Base-by-base conservation (phyloP, 164 flowering plant genomes). In the Pachysandra terminalis region DNA sequence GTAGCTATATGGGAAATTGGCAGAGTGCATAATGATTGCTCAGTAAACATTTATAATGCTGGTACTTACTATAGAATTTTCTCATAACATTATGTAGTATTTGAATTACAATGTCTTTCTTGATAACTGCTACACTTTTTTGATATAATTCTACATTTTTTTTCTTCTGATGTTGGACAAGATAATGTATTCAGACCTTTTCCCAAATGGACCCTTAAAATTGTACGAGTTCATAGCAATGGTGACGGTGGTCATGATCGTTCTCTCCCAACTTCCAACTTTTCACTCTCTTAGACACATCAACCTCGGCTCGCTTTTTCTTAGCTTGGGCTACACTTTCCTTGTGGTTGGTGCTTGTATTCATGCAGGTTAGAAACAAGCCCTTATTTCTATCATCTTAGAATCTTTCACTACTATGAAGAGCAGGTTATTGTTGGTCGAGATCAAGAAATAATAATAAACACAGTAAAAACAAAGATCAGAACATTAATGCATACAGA, bases 201-300 rank as follows among this genome's bases (percentile, higher is more conserved):
- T 58, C 37, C 99, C 97, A 12, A 40, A 86, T 68, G 96, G 97
- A n/a, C 65, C 93, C 23, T 68, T 92, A 80, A 86, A 87, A 69
- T 66, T 95, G 67, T 92, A 89, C 53, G 78, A 92, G 63, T 92
- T 95, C 85, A 89, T 95, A 76, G 93, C 89, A 63, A 86, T 90
- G 87, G 97, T 83, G 75, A 88, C 97, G 16, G 81, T 67, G 45
- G 88, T 86, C 16, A 92, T 92, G 97, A 92, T 90, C 28, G n/a
- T 85, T 57, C 87, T 92, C 25, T 90, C 99, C 69, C 99, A 95
- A 72, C 74, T 95, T 35, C 99, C 99, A 56, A 77, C 86, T 49
- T 95, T 95, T 71, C 98, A 95, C 79, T 92, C 99, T 59, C 97
- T 95, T 40, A 83, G 98, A 52, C 85, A 95, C 77, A 78, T 95